phyloP scores from a whole-genome alignment of 2,329 filamentous ascomycete genomes.

The Huntiella abstrusa region DNA sequence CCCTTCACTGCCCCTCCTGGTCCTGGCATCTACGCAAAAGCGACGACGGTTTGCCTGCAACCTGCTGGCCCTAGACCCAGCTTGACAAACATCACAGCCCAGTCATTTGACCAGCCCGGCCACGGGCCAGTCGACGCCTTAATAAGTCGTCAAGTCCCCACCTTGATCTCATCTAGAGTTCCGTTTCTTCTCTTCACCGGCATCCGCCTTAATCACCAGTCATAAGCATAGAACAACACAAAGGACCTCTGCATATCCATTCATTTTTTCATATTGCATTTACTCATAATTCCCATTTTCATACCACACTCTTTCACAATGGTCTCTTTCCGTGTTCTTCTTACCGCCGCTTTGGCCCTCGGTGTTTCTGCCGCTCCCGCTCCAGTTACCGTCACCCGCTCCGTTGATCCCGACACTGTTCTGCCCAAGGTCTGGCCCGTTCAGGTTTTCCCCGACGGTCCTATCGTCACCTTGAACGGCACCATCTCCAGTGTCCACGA shows the following conservation, averaged over 20 bases:
- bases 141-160: too few relatives aligned
- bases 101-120: too few relatives aligned
- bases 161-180: too few relatives aligned
- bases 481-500: conserved; percentile 12
- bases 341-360: conserved; percentile 6
- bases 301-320: not conserved
- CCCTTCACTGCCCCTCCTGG: too few relatives aligned
- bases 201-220: not conserved
- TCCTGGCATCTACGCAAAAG: too few relatives aligned
- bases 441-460: conserved; percentile 11
- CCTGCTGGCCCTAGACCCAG: too few relatives aligned
- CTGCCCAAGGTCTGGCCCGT: conserved; percentile 12
- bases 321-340: conserved; percentile 6
- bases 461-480: conserved; percentile 11
- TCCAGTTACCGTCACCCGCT: not conserved
- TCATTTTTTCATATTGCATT: not conserved
- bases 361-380: conserved; percentile 3
- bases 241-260: not conserved
- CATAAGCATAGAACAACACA: too few relatives aligned
- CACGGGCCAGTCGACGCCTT: too few relatives aligned
- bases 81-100: too few relatives aligned
- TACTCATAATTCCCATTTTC: not conserved
- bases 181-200: not conserved
- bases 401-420: conserved; percentile 1
- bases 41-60: too few relatives aligned